Percentiles rank a stretch among this genome's conserved stretches.
Evolutionary conservation across 2,329 filamentous ascomycete species (phyloP).

Genomic region (Clarireedia sp.): DNA sequence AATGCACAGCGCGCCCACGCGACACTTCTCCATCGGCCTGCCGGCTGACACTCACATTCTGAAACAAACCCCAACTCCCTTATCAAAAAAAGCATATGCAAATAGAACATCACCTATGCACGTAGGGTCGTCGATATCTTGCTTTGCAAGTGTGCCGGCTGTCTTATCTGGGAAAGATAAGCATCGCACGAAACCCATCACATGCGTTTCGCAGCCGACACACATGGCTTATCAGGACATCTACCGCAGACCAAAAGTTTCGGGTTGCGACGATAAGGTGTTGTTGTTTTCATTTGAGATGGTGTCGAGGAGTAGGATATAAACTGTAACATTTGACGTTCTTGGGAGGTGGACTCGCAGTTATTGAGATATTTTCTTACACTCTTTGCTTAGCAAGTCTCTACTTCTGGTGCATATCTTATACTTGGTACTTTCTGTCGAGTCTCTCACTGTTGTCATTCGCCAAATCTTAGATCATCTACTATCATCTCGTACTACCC

Average conservation of each 20-base stretch:
- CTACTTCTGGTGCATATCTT: too few species aligned
- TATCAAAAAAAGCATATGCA: not conserved
- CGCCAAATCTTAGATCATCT: not conserved
- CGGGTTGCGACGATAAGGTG: not conserved
- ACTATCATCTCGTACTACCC: not conserved
- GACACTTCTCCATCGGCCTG: too few species aligned
- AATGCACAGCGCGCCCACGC: too few species aligned
- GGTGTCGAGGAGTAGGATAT: not conserved
- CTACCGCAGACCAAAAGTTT: not conserved
- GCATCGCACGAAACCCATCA: constrained; percentile 1
- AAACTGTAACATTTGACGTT: not conserved
- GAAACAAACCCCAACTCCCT: too few species aligned
- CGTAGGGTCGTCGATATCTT: not conserved
- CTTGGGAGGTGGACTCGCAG: too few species aligned
- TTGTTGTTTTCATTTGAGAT: not conserved
- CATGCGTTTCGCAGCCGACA: constrained; percentile 8
- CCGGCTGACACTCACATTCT: too few species aligned
- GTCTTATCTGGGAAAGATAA: constrained; percentile 7
- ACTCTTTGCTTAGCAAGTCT: too few species aligned
- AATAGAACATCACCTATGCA: not conserved
- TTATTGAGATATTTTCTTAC: too few species aligned
- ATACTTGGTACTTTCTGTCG: not conserved
- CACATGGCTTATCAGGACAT: constrained; percentile 1
- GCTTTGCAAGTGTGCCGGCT: constrained; percentile 1
- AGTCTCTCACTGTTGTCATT: not conserved